A percentile compares a stretch with the other conserved stretches of the same genome.
phyloP scores from a whole-genome alignment of 2,329 filamentous ascomycete genomes.

The Nectriaceae sp. region DNA sequence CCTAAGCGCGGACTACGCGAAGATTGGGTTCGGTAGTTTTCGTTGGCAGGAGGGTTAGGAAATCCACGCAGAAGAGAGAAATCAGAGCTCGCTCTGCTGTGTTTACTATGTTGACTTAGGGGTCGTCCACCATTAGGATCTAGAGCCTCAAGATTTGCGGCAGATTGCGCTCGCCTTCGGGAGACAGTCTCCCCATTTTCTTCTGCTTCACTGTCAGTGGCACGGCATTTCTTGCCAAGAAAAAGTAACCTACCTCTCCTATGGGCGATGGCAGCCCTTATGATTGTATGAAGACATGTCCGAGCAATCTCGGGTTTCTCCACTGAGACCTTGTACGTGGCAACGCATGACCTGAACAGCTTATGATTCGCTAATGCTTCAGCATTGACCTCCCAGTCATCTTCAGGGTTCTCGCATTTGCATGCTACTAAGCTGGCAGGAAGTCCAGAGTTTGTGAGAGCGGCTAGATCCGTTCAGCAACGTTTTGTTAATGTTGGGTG shows the following conservation, averaged over 20 bases:
- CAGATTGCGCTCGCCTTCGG: conserved; percentile 61
- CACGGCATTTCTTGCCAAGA: conserved; percentile 1
- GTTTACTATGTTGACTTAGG: conserved; percentile 63
- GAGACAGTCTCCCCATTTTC: conserved; percentile 46
- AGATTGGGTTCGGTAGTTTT: conserved; percentile 32
- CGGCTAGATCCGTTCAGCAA: conserved; percentile 52
- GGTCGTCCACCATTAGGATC: conserved; percentile 53
- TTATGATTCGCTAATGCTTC: conserved; percentile 62
- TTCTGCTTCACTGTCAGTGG: conserved; percentile 22
- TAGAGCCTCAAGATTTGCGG: conserved; percentile 60
- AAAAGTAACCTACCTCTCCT: conserved; percentile 63
- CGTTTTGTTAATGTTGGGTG: background rate
- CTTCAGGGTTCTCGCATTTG: conserved; percentile 81
- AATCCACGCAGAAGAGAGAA: conserved; percentile 61
- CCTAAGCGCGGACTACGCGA: conserved; percentile 36
- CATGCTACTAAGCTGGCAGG: conserved; percentile 83
- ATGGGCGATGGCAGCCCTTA: conserved; percentile 69
- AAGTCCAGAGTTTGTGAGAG: conserved; percentile 69
- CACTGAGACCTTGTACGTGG: conserved; percentile 72
- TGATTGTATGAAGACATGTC: conserved; percentile 73
- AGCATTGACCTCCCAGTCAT: conserved; percentile 70
- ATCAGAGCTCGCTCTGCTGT: conserved; percentile 72
- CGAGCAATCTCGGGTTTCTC: conserved; percentile 72
- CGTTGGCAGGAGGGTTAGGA: conserved; percentile 47
- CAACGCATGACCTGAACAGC: conserved; percentile 68